These are phyloP conservation scores for Perkinsus chesapeaki DNA, from an alignment of 169 alveolate species.

Conservation along the genomic window DNA sequence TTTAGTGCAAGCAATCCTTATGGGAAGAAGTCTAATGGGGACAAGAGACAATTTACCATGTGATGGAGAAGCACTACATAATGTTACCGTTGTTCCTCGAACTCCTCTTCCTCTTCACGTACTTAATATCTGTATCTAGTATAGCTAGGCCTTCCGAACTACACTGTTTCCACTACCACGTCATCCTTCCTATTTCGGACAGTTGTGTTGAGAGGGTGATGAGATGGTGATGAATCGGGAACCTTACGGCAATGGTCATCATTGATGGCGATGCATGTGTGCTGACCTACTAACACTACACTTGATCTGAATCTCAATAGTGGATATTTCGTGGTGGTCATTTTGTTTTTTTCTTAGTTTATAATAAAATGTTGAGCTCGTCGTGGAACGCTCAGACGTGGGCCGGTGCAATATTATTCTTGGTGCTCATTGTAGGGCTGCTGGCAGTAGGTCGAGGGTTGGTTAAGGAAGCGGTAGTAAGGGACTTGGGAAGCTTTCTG, in stretches of 20 bases:
- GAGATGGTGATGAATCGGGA: neutral
- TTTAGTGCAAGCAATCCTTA: slow-evolving; percentile 50
- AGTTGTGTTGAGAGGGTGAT: neutral
- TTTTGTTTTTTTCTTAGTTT: neutral
- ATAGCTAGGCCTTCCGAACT: neutral
- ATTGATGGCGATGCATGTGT: neutral
- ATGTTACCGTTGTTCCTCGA: neutral
- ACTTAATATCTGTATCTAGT: neutral
- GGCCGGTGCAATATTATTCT: neutral
- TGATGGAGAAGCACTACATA: neutral
- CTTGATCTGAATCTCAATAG: neutral
- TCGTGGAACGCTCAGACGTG: neutral
- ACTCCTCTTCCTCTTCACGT: neutral
- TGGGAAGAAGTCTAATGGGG: slow-evolving; percentile 33
- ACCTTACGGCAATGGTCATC: neutral
- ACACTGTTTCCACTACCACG: neutral
- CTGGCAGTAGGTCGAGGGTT: neutral
- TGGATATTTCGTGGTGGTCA: neutral
- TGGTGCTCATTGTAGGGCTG: neutral
- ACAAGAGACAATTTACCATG: slow-evolving; percentile 38
- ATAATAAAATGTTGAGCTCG: neutral
- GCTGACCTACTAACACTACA: neutral
- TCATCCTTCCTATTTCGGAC: neutral
- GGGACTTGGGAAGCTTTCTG: neutral
- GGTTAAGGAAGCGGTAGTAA: neutral